These are phyloP conservation scores for Manihot esculenta DNA, from an alignment of 441 rosid species.

Conservation along the genomic window DNA sequence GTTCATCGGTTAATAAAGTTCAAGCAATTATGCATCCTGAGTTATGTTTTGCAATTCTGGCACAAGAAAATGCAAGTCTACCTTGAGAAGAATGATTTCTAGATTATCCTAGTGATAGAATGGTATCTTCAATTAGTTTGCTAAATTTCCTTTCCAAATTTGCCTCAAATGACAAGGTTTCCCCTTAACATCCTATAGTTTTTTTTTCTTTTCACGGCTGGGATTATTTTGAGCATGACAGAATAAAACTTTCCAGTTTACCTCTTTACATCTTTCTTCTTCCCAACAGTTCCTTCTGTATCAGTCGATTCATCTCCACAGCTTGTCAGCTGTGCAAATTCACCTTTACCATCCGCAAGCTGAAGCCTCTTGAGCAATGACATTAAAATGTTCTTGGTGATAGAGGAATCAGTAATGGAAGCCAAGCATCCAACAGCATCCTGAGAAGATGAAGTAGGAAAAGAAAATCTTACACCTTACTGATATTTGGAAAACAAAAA, in stretches of 20 bases:
- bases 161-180: not conserved
- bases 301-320: conserved; percentile 33
- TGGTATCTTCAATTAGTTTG: not conserved
- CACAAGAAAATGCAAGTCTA: not conserved
- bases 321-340: conserved; percentile 34
- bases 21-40: conserved; percentile 1
- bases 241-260: conserved; percentile 28
- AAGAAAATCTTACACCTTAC: not conserved
- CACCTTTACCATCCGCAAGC: conserved; percentile 46
- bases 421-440: conserved; percentile 86
- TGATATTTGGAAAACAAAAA: too few species aligned
- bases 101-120: not conserved
- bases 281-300: conserved; percentile 33
- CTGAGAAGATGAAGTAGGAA: conserved; percentile 36
- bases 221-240: not conserved
- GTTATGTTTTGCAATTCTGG: not conserved
- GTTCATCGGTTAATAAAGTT: not conserved
- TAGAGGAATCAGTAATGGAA: conserved; percentile 68
- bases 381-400: conserved; percentile 54
- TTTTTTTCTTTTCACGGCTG: not conserved
- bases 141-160: not conserved
- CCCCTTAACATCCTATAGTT: not conserved
- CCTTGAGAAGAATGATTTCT: not conserved
- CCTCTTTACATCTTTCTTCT: conserved; percentile 54
- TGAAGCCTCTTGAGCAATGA: conserved; percentile 61